A percentile compares a stretch with the other conserved stretches of the same genome.
Conservation (phyloP, 2,329 filamentous ascomycete genomes). For the Calonectria leucothoes region DNA sequence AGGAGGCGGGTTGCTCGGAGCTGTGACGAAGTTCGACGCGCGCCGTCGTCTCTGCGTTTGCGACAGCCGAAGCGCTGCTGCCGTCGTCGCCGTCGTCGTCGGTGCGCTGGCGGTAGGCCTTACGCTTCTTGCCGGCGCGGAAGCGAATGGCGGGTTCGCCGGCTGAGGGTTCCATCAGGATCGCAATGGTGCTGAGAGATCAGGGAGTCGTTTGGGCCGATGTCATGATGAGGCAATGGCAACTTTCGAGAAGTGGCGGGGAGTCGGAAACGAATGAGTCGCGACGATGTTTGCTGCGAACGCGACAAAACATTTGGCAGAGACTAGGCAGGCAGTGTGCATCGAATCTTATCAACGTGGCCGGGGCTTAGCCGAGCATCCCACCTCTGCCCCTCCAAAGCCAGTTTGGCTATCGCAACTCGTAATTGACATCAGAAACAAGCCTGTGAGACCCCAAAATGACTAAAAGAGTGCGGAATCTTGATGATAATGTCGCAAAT, state of each 20-base stretch:
- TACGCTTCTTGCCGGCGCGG: conserved; percentile 69
- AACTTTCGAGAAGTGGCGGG: neutral
- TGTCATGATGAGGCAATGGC: conserved; percentile 7
- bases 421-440: neutral
- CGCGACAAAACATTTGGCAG: neutral
- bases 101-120: conserved; percentile 66
- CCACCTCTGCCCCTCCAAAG: conserved; percentile 9
- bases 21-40: conserved; percentile 4
- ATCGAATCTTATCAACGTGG: conserved; percentile 6
- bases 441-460: conserved; percentile 29
- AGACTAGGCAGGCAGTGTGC: neutral
- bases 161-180: conserved; percentile 34
- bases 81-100: conserved; percentile 39
- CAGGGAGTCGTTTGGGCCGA: neutral
- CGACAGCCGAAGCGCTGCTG: neutral
- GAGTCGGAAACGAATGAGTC: neutral
- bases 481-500: neutral
- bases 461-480: conserved; percentile 49
- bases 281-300: neutral
- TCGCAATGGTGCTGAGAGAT: conserved; percentile 9
- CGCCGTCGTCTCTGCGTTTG: neutral
- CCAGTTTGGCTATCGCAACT: neutral
- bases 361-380: conserved; percentile 23
- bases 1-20: neutral
- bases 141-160: conserved; percentile 58